Base-by-base conservation (phyloP, 108 stramenopile genomes). In the Fistulifera pelliculosa region DNA sequence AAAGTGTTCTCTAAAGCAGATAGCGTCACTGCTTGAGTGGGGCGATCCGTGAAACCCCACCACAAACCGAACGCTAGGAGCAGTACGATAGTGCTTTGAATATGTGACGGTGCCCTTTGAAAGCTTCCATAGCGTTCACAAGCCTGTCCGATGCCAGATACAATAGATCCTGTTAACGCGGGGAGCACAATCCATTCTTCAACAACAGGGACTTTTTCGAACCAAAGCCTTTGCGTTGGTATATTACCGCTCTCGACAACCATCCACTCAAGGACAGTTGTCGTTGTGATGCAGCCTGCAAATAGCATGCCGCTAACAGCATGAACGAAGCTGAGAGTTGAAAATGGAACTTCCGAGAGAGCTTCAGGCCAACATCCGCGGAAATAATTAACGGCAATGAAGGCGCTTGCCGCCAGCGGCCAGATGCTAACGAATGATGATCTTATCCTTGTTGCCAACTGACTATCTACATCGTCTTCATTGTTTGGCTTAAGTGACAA, bases 321-420 rank as follows among this genome's bases (percentile, higher is more conserved):
- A 56, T 68, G 66, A 1, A 61, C 35, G 19, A 68, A 47, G 16
- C 4, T 49, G 21, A 19, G 21, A 21, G 44, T 45, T 6, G 44
- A 8, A 11, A 21, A 45, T 8, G 44, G 21, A 45, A 21, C 16
- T 17, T 45, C 44, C 25, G 65, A 69, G 21, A 45, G 44, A 45
- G 44, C 21, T 6, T 4, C 44, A 3, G 44, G 44, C 44, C 44
- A 45, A 45, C 16, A 45, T 42, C 79, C 75, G 47, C 42, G 49
- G 45, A 62, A 67, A 35, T 76, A 74, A 41, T 77, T 77, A 38
- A 69, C 67, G 43, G 74, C 47, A 21, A 81, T 74, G 48, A 81
- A 81, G 14, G 67, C 64, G 35, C 65, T 62, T 12, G 77, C 50
- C 19, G 66, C 48, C 12, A 75, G 45, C 17, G 49, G 59, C 80